Base-by-base conservation (phyloP, 1,284 basidiomycete genomes). In the Ceratobasidium sp. region DNA sequence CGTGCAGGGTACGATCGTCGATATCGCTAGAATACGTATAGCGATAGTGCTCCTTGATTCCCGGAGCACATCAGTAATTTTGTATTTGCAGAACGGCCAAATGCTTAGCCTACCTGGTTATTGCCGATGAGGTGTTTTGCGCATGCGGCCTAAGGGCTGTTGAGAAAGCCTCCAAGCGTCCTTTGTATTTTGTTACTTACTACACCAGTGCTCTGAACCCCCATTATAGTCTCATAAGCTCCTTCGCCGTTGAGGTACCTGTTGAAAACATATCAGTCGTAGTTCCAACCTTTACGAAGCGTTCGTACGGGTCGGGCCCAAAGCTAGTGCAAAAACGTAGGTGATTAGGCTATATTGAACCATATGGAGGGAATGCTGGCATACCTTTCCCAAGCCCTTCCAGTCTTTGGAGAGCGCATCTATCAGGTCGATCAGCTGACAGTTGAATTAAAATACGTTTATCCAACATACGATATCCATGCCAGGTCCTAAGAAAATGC, bases 71-170 rank as follows among this genome's bases (percentile, higher is more conserved):
- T 67, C 7, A 67, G 27, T n/a, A 27, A 3, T 35, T 54, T 22
- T 13, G 3, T 32, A n/a, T 12, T 43, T 15, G 8, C 8, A 15
- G 40, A 55, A 10, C 27, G n/a, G 34, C 10, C 29, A 43, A 45
- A 25, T 15, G 29, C 13, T 7, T 27, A 15, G 29, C 49, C 25
- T 12, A 68, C 71, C 43, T 72, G 71, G 42, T 70, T 68, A 43
- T 72, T 70, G 17, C 45, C 71, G 8, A 65, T 55, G n/a, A 72
- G 69, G 45, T 72, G 71, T 34, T 72, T 72, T 12, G 71, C 71
- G 38, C 69, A 69, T 6, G 71, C 71, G 17, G 64, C 45, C 64
- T 67, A 38, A 40, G 40, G 31, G 13, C 35, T 20, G 27, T 56
- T 12, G 22, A 25, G 7, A 20, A 27, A 22, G 45, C 29, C 29